A percentile compares a stretch with the other conserved stretches of the same genome.
Conservation (phyloP, 352 stramenopile genomes). For the Globisporangium abappressorium region DNA sequence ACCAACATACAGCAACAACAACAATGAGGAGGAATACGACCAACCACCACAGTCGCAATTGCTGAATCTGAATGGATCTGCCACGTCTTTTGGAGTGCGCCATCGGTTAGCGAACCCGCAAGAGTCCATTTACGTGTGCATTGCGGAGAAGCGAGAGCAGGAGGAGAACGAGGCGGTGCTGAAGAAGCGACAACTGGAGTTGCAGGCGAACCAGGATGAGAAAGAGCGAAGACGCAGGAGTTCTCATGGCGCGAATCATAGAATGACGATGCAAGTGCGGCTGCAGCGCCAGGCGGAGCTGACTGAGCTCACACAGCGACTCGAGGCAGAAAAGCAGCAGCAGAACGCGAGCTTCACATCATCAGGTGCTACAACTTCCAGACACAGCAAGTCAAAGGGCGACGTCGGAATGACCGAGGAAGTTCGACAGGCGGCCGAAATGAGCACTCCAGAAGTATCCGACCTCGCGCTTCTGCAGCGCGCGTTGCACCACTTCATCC, state of each 20-base stretch:
- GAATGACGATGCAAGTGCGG: conserved; percentile 39
- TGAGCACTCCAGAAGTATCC: no score
- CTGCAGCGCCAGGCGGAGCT: conserved; percentile 17
- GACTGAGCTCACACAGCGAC: no score
- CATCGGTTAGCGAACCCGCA: conserved; percentile 33
- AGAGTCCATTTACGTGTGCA: conserved; percentile 49
- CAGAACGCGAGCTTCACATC: no score
- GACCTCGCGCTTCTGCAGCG: no score
- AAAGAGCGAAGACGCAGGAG: conserved; percentile 1
- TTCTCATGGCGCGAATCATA: conserved; percentile 9
- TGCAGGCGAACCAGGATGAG: conserved; percentile 7
- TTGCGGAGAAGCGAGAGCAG: conserved; percentile 15
- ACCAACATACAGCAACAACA: conserved; percentile 3
- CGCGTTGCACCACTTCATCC: no score
- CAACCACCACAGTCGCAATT: conserved; percentile 9
- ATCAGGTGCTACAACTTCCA: no score
- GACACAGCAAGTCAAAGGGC: no score
- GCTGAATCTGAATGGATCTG: conserved; percentile 11
- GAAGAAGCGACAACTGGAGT: background rate
- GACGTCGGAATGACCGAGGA: no score
- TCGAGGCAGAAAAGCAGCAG: no score
- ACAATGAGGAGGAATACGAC: background rate
- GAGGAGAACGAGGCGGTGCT: conserved; percentile 19
- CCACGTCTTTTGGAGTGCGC: conserved; percentile 9
- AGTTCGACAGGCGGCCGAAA: no score